Conservation (phyloP, 2,329 filamentous ascomycete genomes). For the Pochonia chlamydosporia region DNA sequence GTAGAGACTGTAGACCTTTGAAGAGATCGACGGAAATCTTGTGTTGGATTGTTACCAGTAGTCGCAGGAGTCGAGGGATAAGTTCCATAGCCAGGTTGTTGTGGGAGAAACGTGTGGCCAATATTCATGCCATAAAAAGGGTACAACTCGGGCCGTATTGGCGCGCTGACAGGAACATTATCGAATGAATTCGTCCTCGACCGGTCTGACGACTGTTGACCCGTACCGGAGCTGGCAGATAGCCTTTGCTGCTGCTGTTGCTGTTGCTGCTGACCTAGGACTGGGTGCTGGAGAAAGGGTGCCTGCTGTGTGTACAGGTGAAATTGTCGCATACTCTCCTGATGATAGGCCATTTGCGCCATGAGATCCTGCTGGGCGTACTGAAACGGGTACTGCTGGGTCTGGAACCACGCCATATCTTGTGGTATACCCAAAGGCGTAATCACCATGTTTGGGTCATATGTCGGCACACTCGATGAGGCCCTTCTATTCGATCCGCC, state of each 20-base stretch:
- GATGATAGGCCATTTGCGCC: slow-evolving; percentile 33
- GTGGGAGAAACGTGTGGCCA: slow-evolving; percentile 41
- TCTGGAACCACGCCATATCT: slow-evolving; percentile 45
- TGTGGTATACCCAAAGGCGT: slow-evolving; percentile 38
- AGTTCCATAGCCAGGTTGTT: slow-evolving; percentile 42
- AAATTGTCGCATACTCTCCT: slow-evolving; percentile 29
- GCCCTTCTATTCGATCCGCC: slow-evolving; percentile 43
- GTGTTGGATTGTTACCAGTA: slow-evolving; percentile 31
- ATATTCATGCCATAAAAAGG: slow-evolving; percentile 39
- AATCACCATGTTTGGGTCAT: slow-evolving; percentile 44
- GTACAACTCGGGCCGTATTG: slow-evolving; percentile 52
- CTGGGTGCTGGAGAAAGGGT: slow-evolving; percentile 30
- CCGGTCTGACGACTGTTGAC: slow-evolving; percentile 36
- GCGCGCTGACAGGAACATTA: slow-evolving; percentile 53
- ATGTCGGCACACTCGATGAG: slow-evolving; percentile 45
- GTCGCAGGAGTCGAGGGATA: slow-evolving; percentile 54
- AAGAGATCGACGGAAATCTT: slow-evolving; percentile 52
- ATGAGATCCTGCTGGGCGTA: slow-evolving; percentile 33
- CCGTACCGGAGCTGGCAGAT: slow-evolving; percentile 17
- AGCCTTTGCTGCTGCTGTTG: slow-evolving; percentile 24
- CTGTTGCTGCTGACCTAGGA: slow-evolving; percentile 28
- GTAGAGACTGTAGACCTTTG: slow-evolving; percentile 47
- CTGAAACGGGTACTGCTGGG: slow-evolving; percentile 34
- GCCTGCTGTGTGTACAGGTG: slow-evolving; percentile 31
- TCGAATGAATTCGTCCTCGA: slow-evolving; percentile 60